Evolutionary conservation across 257 asterid genomes (phyloP).

Genomic region (Scutellaria barbata): DNA sequence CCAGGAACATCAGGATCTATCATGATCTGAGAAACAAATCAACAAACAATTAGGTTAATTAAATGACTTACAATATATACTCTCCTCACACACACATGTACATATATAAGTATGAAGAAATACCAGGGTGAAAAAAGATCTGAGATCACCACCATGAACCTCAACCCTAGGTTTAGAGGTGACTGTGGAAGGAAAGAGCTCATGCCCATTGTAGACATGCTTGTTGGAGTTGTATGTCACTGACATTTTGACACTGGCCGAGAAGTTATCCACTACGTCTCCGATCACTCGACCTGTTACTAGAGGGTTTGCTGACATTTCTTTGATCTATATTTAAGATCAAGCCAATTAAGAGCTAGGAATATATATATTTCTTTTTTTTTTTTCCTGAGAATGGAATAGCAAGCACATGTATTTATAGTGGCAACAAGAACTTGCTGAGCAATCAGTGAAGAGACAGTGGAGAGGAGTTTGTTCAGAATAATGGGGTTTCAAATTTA

Average conservation of each 20-base stretch:
- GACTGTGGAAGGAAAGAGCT: constrained; percentile 69
- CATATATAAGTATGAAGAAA: background rate
- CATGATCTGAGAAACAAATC: constrained; percentile 54
- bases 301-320: constrained; percentile 55
- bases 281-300: constrained; percentile 77
- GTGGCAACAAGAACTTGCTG: constrained; percentile 38
- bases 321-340: no score
- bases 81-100: no score
- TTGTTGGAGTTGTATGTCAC: constrained; percentile 67
- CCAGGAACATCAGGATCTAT: constrained; percentile 82
- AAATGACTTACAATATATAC: no score
- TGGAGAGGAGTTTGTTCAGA: background rate
- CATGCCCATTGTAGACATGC: constrained; percentile 81
- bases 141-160: constrained; percentile 78
- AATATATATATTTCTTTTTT: no score
- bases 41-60: background rate
- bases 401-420: constrained; percentile 49
- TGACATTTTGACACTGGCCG: constrained; percentile 55
- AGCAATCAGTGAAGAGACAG: constrained; percentile 24
- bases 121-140: constrained; percentile 88
- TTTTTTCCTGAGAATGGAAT: constrained; percentile 38
- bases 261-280: constrained; percentile 74
- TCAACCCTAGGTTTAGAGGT: constrained; percentile 70
- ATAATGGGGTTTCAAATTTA: constrained; percentile 26
- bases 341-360: no score